These are phyloP conservation scores for Hibiscus tridactylites DNA, from an alignment of 345 rosid genomes.

Conservation along the genomic window DNA sequence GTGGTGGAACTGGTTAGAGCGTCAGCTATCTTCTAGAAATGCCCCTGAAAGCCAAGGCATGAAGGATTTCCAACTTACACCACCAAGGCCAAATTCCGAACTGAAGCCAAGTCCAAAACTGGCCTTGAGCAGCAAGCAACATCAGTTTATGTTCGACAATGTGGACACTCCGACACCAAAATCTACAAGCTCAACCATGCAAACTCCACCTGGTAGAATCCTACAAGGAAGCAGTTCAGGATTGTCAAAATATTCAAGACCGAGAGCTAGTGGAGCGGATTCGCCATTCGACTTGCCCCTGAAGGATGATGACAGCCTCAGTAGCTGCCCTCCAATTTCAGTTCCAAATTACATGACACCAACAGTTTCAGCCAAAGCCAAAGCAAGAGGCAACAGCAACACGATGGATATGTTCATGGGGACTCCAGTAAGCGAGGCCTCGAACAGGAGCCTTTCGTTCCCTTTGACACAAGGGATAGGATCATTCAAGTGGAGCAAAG, in stretches of 20 bases:
- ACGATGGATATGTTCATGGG: conserved; percentile 59
- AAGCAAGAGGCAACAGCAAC: conserved; percentile 58
- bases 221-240: conserved; percentile 31
- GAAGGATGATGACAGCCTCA: conserved; percentile 88
- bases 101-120: conserved; percentile 48
- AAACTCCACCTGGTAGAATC: conserved; percentile 39
- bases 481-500: conserved; percentile 74
- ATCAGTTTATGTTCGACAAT: conserved; percentile 31
- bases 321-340: conserved; percentile 81
- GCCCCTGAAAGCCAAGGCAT: conserved; percentile 32
- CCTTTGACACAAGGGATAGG: conserved; percentile 62
- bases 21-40: conserved; percentile 41
- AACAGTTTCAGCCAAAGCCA: conserved; percentile 77
- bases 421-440: conserved; percentile 49
- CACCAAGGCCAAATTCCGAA: conserved; percentile 40
- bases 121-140: conserved; percentile 35
- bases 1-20: conserved; percentile 98
- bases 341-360: conserved; percentile 87
- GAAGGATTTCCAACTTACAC: conserved; percentile 40
- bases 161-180: conserved; percentile 61
- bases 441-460: conserved; percentile 61
- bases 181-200: conserved; percentile 53
- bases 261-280: conserved; percentile 43
- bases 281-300: conserved; percentile 45
- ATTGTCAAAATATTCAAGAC: conserved; percentile 49